phyloP scores from a whole-genome alignment of 2,329 filamentous ascomycete species.

The Sporothrix phasma region DNA sequence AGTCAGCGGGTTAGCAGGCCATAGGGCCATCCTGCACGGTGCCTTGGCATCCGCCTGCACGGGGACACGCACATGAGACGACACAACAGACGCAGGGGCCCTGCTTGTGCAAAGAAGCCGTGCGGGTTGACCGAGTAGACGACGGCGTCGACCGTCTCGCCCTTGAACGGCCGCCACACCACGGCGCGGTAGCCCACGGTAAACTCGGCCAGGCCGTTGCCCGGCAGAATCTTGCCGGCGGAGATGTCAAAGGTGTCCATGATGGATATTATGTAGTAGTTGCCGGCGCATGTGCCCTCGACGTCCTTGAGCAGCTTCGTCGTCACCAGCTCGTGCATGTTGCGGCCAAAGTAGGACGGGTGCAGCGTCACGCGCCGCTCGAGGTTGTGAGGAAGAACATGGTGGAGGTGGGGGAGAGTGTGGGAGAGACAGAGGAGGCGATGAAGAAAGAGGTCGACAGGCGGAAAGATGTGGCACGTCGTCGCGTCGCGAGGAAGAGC shows the following conservation, averaged over 20 bases:
- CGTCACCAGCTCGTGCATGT: conserved; percentile 85
- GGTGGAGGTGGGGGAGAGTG: conserved; percentile 21
- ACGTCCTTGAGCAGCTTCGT: conserved; percentile 85
- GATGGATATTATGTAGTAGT: conserved; percentile 96
- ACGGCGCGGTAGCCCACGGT: conserved; percentile 92
- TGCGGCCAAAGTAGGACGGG: conserved; percentile 90
- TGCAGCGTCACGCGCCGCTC: conserved; percentile 91
- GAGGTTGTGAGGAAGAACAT: conserved; percentile 99
- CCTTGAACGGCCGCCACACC: conserved; percentile 95
- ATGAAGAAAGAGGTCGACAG: not conserved
- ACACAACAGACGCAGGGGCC: conserved; percentile 67
- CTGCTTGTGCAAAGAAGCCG: conserved; percentile 81
- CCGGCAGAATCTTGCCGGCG: conserved; percentile 82
- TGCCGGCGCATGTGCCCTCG: conserved; percentile 88
- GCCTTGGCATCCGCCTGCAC: not conserved
- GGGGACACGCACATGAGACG: conserved; percentile 57
- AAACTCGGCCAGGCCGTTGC: conserved; percentile 86
- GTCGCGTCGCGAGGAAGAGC: not conserved
- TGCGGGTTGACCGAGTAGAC: conserved; percentile 85
- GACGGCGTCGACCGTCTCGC: conserved; percentile 94
- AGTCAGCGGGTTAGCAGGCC: too few species aligned
- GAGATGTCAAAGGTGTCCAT: conserved; percentile 95
- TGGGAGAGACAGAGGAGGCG: not conserved
- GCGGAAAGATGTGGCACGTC: not conserved
- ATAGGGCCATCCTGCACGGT: too few species aligned